Evolutionary conservation across 2,329 filamentous ascomycete species (phyloP).

Genomic region (Ceratocystis cubensis): DNA sequence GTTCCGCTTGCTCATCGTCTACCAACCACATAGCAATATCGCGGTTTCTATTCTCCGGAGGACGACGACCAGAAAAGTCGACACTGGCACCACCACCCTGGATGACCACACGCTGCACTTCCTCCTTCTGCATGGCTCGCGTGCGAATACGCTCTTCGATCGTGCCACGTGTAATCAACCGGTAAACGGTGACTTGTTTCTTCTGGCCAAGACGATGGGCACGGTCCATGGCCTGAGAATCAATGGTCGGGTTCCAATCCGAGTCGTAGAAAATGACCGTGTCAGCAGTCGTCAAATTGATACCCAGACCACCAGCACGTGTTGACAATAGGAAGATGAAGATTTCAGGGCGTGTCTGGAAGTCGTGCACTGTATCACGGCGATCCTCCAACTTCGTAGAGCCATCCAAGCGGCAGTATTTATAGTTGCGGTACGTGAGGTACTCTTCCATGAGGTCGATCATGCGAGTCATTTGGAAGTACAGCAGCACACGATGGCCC

Average conservation of each 20-base stretch:
- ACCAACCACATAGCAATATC: conserved; percentile 99
- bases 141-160: conserved; percentile 98
- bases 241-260: conserved; percentile 98
- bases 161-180: conserved; percentile 88
- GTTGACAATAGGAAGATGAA: conserved; percentile 96
- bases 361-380: conserved; percentile 89
- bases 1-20: conserved; percentile 88
- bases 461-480: conserved; percentile 99
- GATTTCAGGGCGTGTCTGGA: conserved; percentile 87
- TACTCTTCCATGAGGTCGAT: conserved; percentile 99
- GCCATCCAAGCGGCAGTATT: conserved; percentile 91
- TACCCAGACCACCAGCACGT: conserved; percentile 91
- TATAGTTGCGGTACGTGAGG: conserved; percentile 96
- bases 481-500: conserved; percentile 83
- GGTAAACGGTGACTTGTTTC: conserved; percentile 89
- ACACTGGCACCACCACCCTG: conserved; percentile 81
- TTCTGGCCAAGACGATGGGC: conserved; percentile 96
- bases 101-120: conserved; percentile 95
- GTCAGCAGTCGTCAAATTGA: conserved; percentile 91
- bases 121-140: conserved; percentile 93
- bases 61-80: conserved; percentile 86
- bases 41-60: conserved; percentile 83
- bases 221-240: conserved; percentile 97
- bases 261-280: conserved; percentile 99
- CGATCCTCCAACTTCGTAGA: conserved; percentile 95